These are phyloP conservation scores for Suhomyces yuchorum DNA, from an alignment of 1,139 yeast genomes.

Conservation along the genomic window DNA sequence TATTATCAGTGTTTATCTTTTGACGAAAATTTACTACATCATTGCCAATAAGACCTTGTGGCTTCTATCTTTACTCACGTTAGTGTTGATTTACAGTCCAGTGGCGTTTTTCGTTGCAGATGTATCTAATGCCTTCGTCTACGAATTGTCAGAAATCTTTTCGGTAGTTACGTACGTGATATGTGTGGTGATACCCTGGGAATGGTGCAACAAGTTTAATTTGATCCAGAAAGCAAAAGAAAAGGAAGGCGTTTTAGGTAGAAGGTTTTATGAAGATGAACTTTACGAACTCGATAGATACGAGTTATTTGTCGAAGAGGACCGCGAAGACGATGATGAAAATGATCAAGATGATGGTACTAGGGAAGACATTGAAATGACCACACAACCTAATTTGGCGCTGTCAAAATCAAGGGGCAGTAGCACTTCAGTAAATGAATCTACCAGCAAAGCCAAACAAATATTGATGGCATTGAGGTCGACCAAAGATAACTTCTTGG, in stretches of 20 bases:
- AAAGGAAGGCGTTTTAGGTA: conserved; percentile 76
- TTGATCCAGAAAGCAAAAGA: conserved; percentile 65
- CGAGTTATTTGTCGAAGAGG: conserved; percentile 40
- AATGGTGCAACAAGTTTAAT: conserved; percentile 77
- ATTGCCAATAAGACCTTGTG: conserved; percentile 50
- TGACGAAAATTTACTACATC: conserved; percentile 58
- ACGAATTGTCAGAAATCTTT: conserved; percentile 71
- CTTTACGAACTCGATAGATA: conserved; percentile 45
- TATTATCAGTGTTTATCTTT: conserved; percentile 59
- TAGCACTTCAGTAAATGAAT: not conserved
- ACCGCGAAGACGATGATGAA: conserved; percentile 15
- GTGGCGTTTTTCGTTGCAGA: conserved; percentile 79
- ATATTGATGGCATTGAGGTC: conserved; percentile 21
- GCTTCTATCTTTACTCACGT: conserved; percentile 60
- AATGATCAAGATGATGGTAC: not conserved
- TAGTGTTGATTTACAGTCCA: conserved; percentile 63
- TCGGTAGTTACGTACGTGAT: conserved; percentile 73
- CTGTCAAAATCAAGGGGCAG: not conserved
- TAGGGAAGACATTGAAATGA: conserved; percentile 1
- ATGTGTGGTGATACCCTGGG: conserved; percentile 81
- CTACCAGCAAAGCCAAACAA: conserved; percentile 5
- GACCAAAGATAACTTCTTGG: conserved; percentile 41
- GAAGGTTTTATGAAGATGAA: conserved; percentile 76
- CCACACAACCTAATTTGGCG: not conserved
- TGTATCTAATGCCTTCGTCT: conserved; percentile 70